Evolutionary conservation across 768 basidiomycete species (phyloP), one percentile per base, ranked within the genome.

Genomic region (Lactarius deliciosus): DNA sequence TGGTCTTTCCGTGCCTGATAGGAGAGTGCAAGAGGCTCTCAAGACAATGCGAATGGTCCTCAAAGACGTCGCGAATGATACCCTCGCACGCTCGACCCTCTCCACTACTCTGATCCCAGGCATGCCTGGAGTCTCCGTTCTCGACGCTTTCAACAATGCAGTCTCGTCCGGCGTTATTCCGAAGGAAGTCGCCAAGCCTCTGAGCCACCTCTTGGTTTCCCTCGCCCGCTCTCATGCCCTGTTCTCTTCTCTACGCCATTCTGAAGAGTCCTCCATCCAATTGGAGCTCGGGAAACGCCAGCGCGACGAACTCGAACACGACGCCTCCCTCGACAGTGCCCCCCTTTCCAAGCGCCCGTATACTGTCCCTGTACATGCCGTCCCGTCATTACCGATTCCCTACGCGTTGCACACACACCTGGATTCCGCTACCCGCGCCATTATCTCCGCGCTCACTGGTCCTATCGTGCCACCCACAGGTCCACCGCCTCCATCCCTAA

Each of bases 261-360:
- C 88, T 9, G 84, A 86, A 61, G 84, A 86, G 16, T 77, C 88
- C 30, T 81, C 84, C 0, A 79, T 85, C 5, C 83, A 88, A 67
- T 82, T 87, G 1, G 85, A 88, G 73, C 85, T 83, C 69, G 87
- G 88, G n/a, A 92, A 92, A 74, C 85, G 91, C 50, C 91, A 89
- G 74, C 83, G 90, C 5, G 87, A 86, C 64, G 82, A 84, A 43
- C 38, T 28, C 7, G 64, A 60, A 1, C 47, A 50, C 22, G 60
- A 61, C 22, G n/a, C n/a, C 18, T 30, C 5, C 8, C 41, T 38
- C 64, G 77, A 74, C 28, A 84, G 84, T 41, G 80, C 77, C 15
- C 70, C 64, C 2, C 56, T 64, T 16, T 15, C 30, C n/a, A 72
- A 71, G 56, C 75, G 74, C 20, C 72, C 66, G 38, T 69, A 53